Evolutionary conservation across 176 grass and related monocot species (phyloP), one percentile per base, ranked within the genome.

Genomic region (Oryza meyeriana): DNA sequence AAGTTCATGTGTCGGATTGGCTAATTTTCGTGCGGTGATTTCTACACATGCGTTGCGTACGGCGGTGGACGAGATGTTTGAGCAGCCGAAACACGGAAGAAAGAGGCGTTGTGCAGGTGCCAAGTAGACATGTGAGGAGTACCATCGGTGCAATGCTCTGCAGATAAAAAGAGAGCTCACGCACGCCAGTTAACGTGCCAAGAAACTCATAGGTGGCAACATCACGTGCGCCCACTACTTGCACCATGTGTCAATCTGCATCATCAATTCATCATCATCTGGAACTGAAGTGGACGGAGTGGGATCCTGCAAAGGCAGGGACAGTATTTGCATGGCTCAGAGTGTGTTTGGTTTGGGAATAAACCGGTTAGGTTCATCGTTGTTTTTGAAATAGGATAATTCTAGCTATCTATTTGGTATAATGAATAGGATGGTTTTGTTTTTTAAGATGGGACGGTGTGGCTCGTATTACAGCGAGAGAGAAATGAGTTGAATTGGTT

Each of bases 51-150:
- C 18, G 25, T 13, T 45, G 26, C 2, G 5, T 52, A 24, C 14
- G 29, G 55, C 40, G 61, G 33, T 80, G 77, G 69, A 33, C 10
- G 58, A 66, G 42, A 86, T 81, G 78, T 69, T 75, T 68, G 71
- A 22, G 59, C 36, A 35, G 34, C 48, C 30, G 8, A 65, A 18
- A 66, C 18, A 33, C 16, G 42, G 6, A 55, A 55, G 50, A 6
- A 85, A 10, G 0, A 61, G 20, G 20, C 40, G 20, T n/a, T 7
- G 39, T 36, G 40, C 74, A 71, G 62, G 75, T 27, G 75, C 38
- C 35, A 30, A n/a, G 47, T 38, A 40, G 30, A 27, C 31, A 55
- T 14, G 39, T 28, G 25, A 40, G 26, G 44, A 22, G 33, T 29
- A 9, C n/a, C 29, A 2, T 7, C 9, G 20, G 26, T 44, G 58